Base-by-base conservation (phyloP, 257 asterid genomes). In the Jacaranda copaia region DNA sequence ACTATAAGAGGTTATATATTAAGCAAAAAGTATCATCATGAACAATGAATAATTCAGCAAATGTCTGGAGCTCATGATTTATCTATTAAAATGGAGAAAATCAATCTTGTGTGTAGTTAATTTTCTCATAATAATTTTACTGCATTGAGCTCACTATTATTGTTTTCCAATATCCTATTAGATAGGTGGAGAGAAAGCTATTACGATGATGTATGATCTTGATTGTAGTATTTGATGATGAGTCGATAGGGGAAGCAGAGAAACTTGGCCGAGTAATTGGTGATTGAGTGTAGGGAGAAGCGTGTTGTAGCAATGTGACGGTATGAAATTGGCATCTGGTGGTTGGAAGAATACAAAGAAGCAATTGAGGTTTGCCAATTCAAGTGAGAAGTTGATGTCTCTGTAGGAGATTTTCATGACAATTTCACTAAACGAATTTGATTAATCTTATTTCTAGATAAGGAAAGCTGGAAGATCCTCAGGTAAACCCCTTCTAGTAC, bases 371-470 rank as follows among this genome's bases (percentile, higher is more conserved):
- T 70, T 45, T 16, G 72, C 73, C 81, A 43, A 64, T 70, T 81
- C 63, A 46, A 51, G 35, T 74, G 84, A 18, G 81, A 68, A 68
- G 78, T 39, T 73, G 85, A 79, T 75, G 71, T 77, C 60, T 65
- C 75, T 73, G 62, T 78, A 35, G 85, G 88, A 66, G 86, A 86
- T 77, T 68, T 83, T 69, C 84, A 58, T 58, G 85, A 68, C 16
- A 77, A 9, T 77, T 38, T 77, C 40, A 73, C 80, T 40, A 81
- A 40, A 62, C 86, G 79, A 42, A 68, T 68, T 70, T 76, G 48
- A 58, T 85, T 85, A 39, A 87, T 84, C 85, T 81, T 79, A 75
- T 84, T 87, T 57, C 91, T 87, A 80, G 39, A 15, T 67, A 64
- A 75, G 52, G 36, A 36, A 64, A 51, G 12, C 36, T 36, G 25